phyloP scores from a whole-genome alignment of 352 stramenopile species.

The Blastocystis sp. region DNA sequence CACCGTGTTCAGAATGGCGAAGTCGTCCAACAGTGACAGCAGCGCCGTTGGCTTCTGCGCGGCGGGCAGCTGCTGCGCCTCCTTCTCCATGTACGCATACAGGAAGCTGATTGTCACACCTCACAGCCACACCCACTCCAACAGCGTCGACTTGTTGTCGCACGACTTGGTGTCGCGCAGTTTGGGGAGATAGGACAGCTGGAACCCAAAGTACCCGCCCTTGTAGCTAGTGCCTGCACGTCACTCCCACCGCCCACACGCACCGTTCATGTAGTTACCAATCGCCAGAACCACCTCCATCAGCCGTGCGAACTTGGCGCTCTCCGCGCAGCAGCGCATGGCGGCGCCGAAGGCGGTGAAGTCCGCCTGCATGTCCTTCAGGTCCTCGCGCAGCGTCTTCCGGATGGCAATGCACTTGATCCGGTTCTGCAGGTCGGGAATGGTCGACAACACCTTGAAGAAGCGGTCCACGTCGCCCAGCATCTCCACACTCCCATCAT shows the following conservation, averaged over 20 bases:
- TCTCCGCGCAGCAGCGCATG: conserved; percentile 76
- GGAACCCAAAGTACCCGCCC: conserved; percentile 42
- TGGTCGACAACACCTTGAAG: conserved; percentile 79
- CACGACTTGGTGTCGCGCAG: conserved; percentile 55
- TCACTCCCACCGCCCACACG: conserved; percentile 75
- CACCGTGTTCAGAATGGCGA: conserved; percentile 4
- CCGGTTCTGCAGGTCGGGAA: conserved; percentile 77
- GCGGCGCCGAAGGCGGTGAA: conserved; percentile 76
- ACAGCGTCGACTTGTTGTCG: conserved; percentile 49
- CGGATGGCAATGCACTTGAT: conserved; percentile 76
- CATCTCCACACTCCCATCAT: conserved; percentile 75
- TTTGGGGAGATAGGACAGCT: conserved; percentile 51
- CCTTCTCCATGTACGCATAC: conserved; percentile 13
- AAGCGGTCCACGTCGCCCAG: conserved; percentile 79
- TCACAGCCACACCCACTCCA: not conserved
- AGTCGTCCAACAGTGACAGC: conserved; percentile 39
- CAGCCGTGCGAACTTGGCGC: conserved; percentile 77
- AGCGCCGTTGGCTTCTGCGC: not conserved
- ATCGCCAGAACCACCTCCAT: conserved; percentile 78
- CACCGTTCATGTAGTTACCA: conserved; percentile 82
- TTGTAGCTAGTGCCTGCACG: not conserved
- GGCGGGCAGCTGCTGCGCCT: not conserved
- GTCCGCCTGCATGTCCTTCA: conserved; percentile 77
- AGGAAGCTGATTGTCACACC: conserved; percentile 14
- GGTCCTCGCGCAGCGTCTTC: conserved; percentile 76